Evolutionary conservation across 1,284 basidiomycete genomes (phyloP).

Genomic region (Ustilago esculenta): DNA sequence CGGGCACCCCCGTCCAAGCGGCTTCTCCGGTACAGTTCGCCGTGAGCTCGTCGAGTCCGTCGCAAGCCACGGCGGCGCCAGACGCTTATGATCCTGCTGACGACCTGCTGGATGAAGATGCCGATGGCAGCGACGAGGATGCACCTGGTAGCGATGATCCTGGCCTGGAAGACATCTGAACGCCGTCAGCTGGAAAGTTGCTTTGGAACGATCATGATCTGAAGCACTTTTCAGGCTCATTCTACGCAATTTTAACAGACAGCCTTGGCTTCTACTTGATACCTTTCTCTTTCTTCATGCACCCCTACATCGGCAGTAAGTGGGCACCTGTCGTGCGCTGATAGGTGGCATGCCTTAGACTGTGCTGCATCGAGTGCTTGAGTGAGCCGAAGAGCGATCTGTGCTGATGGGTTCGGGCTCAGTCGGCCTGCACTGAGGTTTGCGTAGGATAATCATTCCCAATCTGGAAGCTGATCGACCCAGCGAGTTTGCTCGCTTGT

Average conservation of each 20-base stretch:
- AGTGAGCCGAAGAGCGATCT: too few relatives aligned
- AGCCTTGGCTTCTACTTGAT: too few relatives aligned
- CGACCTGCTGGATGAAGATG: conserved; percentile 35
- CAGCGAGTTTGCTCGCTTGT: neutral
- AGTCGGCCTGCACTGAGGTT: too few relatives aligned
- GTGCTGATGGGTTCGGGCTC: neutral
- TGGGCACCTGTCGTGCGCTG: too few relatives aligned
- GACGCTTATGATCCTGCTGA: conserved; percentile 7
- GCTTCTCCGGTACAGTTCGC: conserved; percentile 1
- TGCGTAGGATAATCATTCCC: neutral
- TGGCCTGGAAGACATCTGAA: conserved; percentile 28
- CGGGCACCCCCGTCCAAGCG: neutral
- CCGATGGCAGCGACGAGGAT: conserved; percentile 48
- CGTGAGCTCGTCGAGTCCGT: conserved; percentile 4
- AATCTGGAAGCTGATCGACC: conserved; percentile 3
- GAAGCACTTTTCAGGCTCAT: too few relatives aligned
- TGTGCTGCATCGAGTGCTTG: too few relatives aligned
- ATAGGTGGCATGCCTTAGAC: too few relatives aligned
- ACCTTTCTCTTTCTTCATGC: neutral
- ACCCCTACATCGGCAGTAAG: too few relatives aligned
- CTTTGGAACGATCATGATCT: too few relatives aligned
- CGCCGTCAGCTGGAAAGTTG: too few relatives aligned
- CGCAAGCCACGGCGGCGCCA: conserved; percentile 10
- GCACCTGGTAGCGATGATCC: conserved; percentile 46
- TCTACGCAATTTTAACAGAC: too few relatives aligned